phyloP scores from a whole-genome alignment of 164 flowering plant species.

The Magnolia officinalis region DNA sequence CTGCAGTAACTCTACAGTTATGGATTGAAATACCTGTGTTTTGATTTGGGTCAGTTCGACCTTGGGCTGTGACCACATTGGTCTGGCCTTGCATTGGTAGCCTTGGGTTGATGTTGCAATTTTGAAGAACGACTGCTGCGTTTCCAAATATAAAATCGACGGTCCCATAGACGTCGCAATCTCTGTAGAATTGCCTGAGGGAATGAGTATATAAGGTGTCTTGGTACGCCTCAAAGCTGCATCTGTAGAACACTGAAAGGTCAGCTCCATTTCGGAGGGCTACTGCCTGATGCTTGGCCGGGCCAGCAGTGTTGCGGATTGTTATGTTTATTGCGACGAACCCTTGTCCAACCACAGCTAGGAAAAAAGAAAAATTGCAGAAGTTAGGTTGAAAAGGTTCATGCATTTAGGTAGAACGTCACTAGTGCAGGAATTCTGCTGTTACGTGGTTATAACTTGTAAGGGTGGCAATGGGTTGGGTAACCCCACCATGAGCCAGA shows the following conservation, averaged over 20 bases:
- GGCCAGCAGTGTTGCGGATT: constrained; percentile 64
- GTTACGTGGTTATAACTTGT: no score
- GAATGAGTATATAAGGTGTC: constrained; percentile 40
- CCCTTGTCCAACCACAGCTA: constrained; percentile 48
- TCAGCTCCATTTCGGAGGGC: constrained; percentile 66
- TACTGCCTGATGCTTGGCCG: constrained; percentile 61
- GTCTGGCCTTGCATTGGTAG: constrained; percentile 27
- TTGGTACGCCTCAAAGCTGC: constrained; percentile 43
- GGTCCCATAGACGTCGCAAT: constrained; percentile 55
- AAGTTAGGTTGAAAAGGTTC: not conserved
- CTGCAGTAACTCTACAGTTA: constrained; percentile 27
- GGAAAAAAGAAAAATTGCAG: not conserved
- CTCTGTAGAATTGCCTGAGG: constrained; percentile 38
- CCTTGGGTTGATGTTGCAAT: constrained; percentile 47
- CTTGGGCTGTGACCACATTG: constrained; percentile 39
- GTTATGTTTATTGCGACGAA: constrained; percentile 50
- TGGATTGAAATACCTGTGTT: constrained; percentile 38
- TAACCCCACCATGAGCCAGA: no score
- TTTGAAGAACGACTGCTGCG: constrained; percentile 56
- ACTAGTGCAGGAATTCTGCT: no score
- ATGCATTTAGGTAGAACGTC: no score
- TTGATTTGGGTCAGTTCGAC: constrained; percentile 31
- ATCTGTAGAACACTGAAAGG: constrained; percentile 38
- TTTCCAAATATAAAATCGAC: constrained; percentile 76
- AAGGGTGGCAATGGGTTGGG: no score